Conservation (phyloP, 768 basidiomycete species). For the Pulveroboletus sp. region DNA sequence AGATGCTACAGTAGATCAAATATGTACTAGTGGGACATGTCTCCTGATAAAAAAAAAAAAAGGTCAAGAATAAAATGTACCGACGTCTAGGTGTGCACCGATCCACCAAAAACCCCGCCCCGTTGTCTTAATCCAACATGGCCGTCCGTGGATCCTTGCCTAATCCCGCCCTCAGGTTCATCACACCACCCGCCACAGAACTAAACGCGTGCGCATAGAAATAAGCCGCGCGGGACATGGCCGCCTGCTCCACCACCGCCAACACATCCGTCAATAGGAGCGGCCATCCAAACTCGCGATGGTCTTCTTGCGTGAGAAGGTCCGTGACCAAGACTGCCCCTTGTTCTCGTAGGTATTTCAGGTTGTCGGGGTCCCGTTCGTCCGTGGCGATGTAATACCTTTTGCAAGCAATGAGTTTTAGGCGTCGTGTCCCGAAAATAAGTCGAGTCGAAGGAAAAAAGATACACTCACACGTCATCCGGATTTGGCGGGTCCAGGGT, state of each 20-base stretch:
- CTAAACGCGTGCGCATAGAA: constrained; percentile 41
- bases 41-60: no score
- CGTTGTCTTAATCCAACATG: constrained; percentile 27
- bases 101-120: not conserved
- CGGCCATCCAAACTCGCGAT: constrained; percentile 37
- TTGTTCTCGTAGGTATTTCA: constrained; percentile 29
- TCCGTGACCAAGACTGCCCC: constrained; percentile 40
- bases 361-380: constrained; percentile 34
- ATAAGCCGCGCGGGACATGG: constrained; percentile 33
- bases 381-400: constrained; percentile 40
- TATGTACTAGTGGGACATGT: no score
- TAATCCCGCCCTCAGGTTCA: constrained; percentile 36
- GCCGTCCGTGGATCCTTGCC: constrained; percentile 41
- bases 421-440: not conserved
- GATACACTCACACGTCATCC: constrained; percentile 20
- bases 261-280: constrained; percentile 41
- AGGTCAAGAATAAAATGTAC: no score
- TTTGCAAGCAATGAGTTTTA: not conserved
- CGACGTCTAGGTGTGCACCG: no score
- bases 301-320: constrained; percentile 40
- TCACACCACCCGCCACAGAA: constrained; percentile 39
- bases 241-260: constrained; percentile 39
- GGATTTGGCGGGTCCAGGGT: constrained; percentile 22
- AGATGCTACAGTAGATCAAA: not conserved
- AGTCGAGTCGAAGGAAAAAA: not conserved